Evolutionary conservation across 1,284 basidiomycete species (phyloP), one percentile per base, ranked within the genome.

Genomic region (Papiliotrema fonsecae): DNA sequence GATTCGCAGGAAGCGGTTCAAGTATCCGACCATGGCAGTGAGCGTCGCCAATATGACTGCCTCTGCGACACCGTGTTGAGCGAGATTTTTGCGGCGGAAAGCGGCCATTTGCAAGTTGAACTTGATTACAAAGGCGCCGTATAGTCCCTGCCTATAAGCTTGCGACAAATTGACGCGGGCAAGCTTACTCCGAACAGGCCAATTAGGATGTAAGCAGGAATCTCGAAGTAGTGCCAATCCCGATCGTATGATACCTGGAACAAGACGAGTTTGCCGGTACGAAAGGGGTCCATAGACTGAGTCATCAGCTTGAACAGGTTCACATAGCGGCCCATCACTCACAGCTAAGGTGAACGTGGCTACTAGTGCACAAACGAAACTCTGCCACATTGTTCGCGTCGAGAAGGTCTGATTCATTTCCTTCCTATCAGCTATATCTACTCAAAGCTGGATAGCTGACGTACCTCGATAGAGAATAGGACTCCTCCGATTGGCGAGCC

Each of bases 221-320:
- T 89, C 70, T 97, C 96, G 67, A 98, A 98, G 76, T 96, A 97
- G 70, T 98, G 94, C 96, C 96, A 99, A 64, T 94, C 90, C 26
- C 93, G 81, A 69, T 89, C 90, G 72, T 98, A 98, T 6, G 92
- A 94, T 55, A 98, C 91, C 70, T 97, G 91, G 78, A 98, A 98
- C 54, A 97, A 76, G 62, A 98, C 96, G 26, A 99, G 83, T 70
- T 98, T 98, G 31, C 96, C 96, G 0, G 96, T 98, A 24, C 93
- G 81, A 76, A 92, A 99, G 0, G 96, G 96, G 67, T 98, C 97
- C 87, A 99, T 93, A 2, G 88, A 88, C 86, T 92, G 58, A 51
- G n/a, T 51, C n/a, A 9, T 42, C 38, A 42, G 53, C 46, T 4
- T 42, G 16, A 41, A 27, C 6, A 16, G 14, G 16, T 16, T 42